Conservation (phyloP, 495 filamentous ascomycete species). For the Peziza echinospora region DNA sequence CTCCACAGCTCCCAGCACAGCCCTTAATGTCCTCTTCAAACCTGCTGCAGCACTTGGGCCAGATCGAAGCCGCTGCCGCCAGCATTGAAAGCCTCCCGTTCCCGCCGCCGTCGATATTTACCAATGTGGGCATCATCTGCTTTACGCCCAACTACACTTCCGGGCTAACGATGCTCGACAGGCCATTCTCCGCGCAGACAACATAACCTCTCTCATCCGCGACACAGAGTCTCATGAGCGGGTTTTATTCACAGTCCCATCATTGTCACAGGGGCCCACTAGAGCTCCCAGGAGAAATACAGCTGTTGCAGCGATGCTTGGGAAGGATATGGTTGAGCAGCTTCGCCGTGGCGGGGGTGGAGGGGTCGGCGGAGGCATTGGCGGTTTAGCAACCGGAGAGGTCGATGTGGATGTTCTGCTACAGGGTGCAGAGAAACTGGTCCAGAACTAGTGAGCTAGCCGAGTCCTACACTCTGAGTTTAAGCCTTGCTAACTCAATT, state of each 20-base stretch:
- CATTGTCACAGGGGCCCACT: conserved; percentile 29
- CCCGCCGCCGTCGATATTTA: conserved; percentile 80
- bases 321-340: conserved; percentile 65
- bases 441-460: conserved; percentile 51
- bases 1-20: too few relatives aligned
- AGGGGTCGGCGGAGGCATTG: conserved; percentile 28
- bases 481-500: too few relatives aligned
- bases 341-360: conserved; percentile 34
- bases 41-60: conserved; percentile 68
- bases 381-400: conserved; percentile 30
- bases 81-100: conserved; percentile 77
- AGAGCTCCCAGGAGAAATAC: conserved; percentile 46
- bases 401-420: conserved; percentile 75
- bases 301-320: conserved; percentile 74
- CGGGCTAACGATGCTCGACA: not conserved
- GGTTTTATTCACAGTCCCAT: conserved; percentile 77
- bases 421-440: conserved; percentile 74
- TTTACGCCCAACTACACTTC: not conserved
- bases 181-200: conserved; percentile 61
- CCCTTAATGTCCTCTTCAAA: too few relatives aligned
- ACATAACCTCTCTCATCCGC: conserved; percentile 84
- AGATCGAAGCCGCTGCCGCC: conserved; percentile 62
- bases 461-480: not conserved
- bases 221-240: conserved; percentile 92
- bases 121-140: conserved; percentile 30